phyloP scores from a whole-genome alignment of 306 rosid species.

The Quillaja saponaria region DNA sequence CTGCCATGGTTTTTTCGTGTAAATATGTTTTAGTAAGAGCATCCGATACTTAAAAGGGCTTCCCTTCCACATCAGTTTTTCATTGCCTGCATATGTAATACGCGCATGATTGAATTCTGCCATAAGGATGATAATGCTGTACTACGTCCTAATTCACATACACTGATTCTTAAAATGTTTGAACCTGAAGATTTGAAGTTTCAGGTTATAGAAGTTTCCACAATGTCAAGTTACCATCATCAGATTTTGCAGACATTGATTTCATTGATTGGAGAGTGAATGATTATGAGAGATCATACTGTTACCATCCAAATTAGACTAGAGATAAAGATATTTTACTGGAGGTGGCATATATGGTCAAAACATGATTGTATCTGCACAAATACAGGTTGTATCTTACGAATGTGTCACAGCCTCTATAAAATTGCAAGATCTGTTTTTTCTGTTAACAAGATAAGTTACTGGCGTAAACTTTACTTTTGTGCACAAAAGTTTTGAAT shows the following conservation, averaged over 20 bases:
- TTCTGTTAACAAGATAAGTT: too few species aligned
- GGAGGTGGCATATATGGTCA: conserved; percentile 18
- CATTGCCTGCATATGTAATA: conserved; percentile 24
- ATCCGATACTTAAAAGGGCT: conserved; percentile 19
- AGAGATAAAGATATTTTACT: background rate
- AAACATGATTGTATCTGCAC: background rate
- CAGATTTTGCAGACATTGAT: conserved; percentile 8
- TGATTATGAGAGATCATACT: conserved; percentile 24
- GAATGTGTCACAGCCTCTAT: too few species aligned
- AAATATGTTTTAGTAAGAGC: conserved; percentile 66
- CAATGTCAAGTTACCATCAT: conserved; percentile 23
- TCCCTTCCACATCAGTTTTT: conserved; percentile 27
- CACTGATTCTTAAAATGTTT: conserved; percentile 16
- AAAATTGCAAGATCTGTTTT: too few species aligned
- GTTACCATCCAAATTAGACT: background rate
- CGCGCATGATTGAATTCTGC: conserved; percentile 34
- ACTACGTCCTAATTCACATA: conserved; percentile 17
- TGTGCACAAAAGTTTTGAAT: too few species aligned
- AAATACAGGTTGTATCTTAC: too few species aligned
- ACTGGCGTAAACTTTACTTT: too few species aligned
- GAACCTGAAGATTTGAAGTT: conserved; percentile 39
- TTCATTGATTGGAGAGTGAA: conserved; percentile 27
- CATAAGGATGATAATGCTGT: conserved; percentile 24
- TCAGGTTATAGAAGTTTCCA: conserved; percentile 23
- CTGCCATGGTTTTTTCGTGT: conserved; percentile 96